Evolutionary conservation across 352 stramenopile genomes (phyloP).

Genomic region (Phytophthora chlamydospora): DNA sequence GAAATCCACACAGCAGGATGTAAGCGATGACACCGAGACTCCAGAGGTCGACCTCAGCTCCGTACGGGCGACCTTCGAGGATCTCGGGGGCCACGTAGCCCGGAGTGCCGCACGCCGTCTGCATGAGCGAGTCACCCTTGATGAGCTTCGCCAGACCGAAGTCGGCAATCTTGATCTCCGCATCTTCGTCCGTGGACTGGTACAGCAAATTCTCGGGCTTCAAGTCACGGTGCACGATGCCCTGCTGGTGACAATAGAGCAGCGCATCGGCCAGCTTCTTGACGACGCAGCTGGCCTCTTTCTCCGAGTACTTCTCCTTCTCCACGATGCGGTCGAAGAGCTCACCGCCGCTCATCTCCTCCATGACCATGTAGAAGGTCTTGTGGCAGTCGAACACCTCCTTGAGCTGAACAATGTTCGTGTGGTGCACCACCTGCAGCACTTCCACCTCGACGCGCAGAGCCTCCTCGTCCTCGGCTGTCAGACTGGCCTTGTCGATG

Average conservation of each 20-base stretch:
- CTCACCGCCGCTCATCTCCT: conserved; percentile 91
- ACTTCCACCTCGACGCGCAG: conserved; percentile 86
- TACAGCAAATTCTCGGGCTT: conserved; percentile 93
- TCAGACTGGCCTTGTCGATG: conserved; percentile 83
- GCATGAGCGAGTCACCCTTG: conserved; percentile 93
- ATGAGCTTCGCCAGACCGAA: conserved; percentile 93
- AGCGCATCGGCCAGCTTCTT: conserved; percentile 86
- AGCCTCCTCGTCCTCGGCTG: conserved; percentile 81
- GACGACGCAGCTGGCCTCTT: conserved; percentile 85
- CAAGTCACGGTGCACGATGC: conserved; percentile 92
- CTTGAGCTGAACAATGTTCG: conserved; percentile 88
- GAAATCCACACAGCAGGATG: conserved; percentile 93
- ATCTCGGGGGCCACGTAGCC: conserved; percentile 98
- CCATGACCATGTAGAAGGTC: conserved; percentile 94
- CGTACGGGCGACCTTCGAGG: conserved; percentile 92
- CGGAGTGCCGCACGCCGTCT: conserved; percentile 95
- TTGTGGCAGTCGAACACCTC: conserved; percentile 91
- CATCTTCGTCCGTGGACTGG: conserved; percentile 82
- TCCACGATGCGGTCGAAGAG: conserved; percentile 94
- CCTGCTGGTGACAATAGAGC: conserved; percentile 87
- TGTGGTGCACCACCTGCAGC: conserved; percentile 81
- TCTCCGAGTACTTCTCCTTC: conserved; percentile 92
- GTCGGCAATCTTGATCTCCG: conserved; percentile 94
- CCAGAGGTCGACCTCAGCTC: conserved; percentile 95
- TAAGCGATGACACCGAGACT: conserved; percentile 97